phyloP scores from a whole-genome alignment of 495 filamentous ascomycete species.

The Daldinia decipiens region DNA sequence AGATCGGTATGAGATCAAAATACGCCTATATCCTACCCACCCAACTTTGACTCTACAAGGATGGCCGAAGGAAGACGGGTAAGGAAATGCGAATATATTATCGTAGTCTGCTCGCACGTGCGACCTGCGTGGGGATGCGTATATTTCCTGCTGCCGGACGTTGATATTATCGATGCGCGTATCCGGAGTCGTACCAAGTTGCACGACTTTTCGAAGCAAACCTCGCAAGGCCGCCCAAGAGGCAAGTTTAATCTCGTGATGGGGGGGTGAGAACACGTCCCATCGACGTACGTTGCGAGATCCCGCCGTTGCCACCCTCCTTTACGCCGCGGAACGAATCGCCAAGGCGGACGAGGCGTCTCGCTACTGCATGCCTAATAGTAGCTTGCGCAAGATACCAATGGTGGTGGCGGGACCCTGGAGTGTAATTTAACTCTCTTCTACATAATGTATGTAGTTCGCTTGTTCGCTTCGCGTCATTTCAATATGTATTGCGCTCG shows the following conservation, averaged over 20 bases:
- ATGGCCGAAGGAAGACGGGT: constrained; percentile 7
- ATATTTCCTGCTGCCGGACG: constrained; percentile 24
- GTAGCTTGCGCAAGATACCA: constrained; percentile 13
- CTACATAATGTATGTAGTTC: too few relatives aligned
- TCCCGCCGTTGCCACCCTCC: constrained; percentile 41
- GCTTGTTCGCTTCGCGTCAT: constrained; percentile 16
- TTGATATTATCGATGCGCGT: constrained; percentile 35
- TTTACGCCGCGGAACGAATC: constrained; percentile 36
- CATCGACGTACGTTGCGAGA: constrained; percentile 29
- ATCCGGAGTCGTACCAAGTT: constrained; percentile 32
- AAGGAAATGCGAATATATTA: constrained; percentile 28
- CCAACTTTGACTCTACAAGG: constrained; percentile 9
- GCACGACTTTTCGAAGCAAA: constrained; percentile 28
- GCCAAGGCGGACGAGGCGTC: constrained; percentile 39
- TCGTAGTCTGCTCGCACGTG: constrained; percentile 35
- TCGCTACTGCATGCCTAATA: constrained; percentile 34
- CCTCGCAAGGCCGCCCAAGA: constrained; percentile 4
- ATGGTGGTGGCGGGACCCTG: constrained; percentile 15
- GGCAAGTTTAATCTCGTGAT: constrained; percentile 31
- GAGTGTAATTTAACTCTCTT: constrained; percentile 36
- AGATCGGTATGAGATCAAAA: constrained; percentile 15
- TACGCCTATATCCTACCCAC: constrained; percentile 14
- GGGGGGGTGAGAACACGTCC: constrained; percentile 18
- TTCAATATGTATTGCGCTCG: constrained; percentile 18
- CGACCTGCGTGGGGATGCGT: constrained; percentile 20